phyloP scores from a whole-genome alignment of 2,329 filamentous ascomycete genomes.

The Erysiphe pulchra region DNA sequence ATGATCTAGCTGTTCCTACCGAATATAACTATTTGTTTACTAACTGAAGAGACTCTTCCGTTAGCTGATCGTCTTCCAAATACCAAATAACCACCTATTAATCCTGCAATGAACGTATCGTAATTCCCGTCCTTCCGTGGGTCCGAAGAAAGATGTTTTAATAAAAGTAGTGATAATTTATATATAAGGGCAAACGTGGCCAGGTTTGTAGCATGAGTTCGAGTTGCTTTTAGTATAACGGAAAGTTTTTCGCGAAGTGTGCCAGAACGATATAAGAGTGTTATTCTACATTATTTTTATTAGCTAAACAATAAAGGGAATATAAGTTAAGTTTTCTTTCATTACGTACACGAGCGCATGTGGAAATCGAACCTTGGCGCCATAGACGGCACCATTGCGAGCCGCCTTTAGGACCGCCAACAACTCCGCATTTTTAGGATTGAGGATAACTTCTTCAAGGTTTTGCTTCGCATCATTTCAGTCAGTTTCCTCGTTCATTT shows the following conservation, averaged over 20 bases:
- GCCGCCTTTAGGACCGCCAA: constrained; percentile 75
- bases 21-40: constrained; percentile 95
- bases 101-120: constrained; percentile 66
- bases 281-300: constrained; percentile 36
- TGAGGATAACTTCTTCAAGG: constrained; percentile 54
- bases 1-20: constrained; percentile 4
- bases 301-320: no score
- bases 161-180: constrained; percentile 53
- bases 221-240: constrained; percentile 65
- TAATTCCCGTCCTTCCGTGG: constrained; percentile 43
- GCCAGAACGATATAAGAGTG: constrained; percentile 84
- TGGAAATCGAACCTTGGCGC: constrained; percentile 90
- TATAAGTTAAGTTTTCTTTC: neutral
- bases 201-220: constrained; percentile 74
- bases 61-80: constrained; percentile 47
- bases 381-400: constrained; percentile 92
- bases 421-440: constrained; percentile 65
- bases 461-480: constrained; percentile 7
- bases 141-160: constrained; percentile 34
- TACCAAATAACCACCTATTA: constrained; percentile 76
- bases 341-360: constrained; percentile 59
- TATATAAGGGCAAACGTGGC: constrained; percentile 80
- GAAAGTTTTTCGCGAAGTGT: constrained; percentile 50
- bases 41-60: constrained; percentile 52
- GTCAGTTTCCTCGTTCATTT: constrained; percentile 3